These are phyloP conservation scores for Apiotrichum mycotoxinovorans DNA, from an alignment of 1,284 basidiomycete genomes.

Conservation along the genomic window DNA sequence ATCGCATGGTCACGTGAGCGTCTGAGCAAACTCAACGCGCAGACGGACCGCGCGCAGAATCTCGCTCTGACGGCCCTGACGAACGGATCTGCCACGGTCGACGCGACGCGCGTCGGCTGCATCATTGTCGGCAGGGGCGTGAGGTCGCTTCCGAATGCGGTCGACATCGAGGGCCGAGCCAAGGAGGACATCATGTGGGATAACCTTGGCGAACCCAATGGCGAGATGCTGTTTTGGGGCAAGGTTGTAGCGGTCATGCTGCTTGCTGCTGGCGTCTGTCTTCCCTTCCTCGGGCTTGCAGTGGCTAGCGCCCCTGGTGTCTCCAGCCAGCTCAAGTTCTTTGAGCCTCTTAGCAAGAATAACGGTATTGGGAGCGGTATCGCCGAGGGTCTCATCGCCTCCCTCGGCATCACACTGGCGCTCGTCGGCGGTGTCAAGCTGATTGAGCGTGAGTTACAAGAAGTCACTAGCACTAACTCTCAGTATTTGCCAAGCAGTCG, in stretches of 20 bases:
- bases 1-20: constrained; percentile 5
- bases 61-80: constrained; percentile 37
- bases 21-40: constrained; percentile 57
- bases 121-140: constrained; percentile 67
- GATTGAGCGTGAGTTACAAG: constrained; percentile 58
- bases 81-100: constrained; percentile 51
- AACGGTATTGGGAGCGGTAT: constrained; percentile 59
- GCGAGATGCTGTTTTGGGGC: constrained; percentile 58
- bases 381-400: constrained; percentile 64
- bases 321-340: constrained; percentile 62
- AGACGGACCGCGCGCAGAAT: constrained; percentile 63
- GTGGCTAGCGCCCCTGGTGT: constrained; percentile 67
- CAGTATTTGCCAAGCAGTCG: constrained; percentile 48
- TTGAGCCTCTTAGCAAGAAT: constrained; percentile 57
- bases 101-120: constrained; percentile 72
- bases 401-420: constrained; percentile 60
- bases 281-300: constrained; percentile 63
- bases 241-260: constrained; percentile 56
- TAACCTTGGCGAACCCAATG: constrained; percentile 62
- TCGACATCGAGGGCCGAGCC: constrained; percentile 68
- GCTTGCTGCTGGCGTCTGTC: constrained; percentile 60
- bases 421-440: constrained; percentile 57
- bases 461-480: not conserved
- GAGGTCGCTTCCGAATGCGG: constrained; percentile 60
- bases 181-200: constrained; percentile 78